phyloP scores from a whole-genome alignment of 2,329 filamentous ascomycete genomes.

The Aspergillus proliferans region DNA sequence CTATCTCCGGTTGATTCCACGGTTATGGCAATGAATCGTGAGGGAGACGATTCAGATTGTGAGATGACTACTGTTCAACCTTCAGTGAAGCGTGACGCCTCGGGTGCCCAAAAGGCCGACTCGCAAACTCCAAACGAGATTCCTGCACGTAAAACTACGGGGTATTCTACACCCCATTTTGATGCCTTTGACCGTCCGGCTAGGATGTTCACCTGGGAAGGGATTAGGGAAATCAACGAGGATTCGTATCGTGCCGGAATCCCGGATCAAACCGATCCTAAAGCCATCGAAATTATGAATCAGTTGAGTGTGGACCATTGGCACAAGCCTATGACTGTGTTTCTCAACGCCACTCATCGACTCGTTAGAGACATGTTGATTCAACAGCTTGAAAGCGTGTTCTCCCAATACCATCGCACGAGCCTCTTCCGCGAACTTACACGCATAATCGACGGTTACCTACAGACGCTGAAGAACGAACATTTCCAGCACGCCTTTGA shows the following conservation, averaged over 20 bases:
- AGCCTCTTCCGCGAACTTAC: slow-evolving; percentile 30
- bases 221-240: slow-evolving; percentile 51
- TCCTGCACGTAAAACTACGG: background rate
- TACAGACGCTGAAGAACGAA: slow-evolving; percentile 37
- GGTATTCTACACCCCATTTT: slow-evolving; percentile 18
- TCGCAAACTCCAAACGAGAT: background rate
- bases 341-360: slow-evolving; percentile 25
- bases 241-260: slow-evolving; percentile 52
- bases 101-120: background rate
- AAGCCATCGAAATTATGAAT: slow-evolving; percentile 56
- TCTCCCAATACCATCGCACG: slow-evolving; percentile 28
- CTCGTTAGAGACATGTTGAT: slow-evolving; percentile 34
- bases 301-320: slow-evolving; percentile 54
- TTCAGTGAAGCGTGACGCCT: slow-evolving; percentile 17
- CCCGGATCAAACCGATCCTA: slow-evolving; percentile 53
- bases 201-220: slow-evolving; percentile 23
- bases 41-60: slow-evolving; percentile 20
- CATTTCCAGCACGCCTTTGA: slow-evolving; percentile 43
- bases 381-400: slow-evolving; percentile 40
- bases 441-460: slow-evolving; percentile 40
- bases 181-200: slow-evolving; percentile 12
- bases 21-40: slow-evolving; percentile 28
- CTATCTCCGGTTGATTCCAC: slow-evolving; percentile 24
- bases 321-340: slow-evolving; percentile 46
- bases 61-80: slow-evolving; percentile 13